These are phyloP conservation scores for Boletus sp. DNA, from an alignment of 768 basidiomycete genomes.

Conservation along the genomic window DNA sequence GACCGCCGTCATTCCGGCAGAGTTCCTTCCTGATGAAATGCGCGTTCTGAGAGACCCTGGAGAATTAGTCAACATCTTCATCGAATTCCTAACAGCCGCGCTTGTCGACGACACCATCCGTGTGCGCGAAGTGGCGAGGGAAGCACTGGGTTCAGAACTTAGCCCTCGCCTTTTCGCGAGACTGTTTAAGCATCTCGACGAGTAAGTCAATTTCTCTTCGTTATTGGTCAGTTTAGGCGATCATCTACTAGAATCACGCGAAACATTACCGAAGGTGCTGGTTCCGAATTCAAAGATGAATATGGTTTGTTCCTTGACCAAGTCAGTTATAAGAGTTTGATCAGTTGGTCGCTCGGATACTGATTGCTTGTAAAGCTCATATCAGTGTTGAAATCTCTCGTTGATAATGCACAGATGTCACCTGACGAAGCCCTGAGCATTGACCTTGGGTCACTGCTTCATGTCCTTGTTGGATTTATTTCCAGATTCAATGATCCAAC, in stretches of 20 bases:
- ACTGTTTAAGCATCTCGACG: constrained; percentile 69
- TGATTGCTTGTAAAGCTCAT: constrained; percentile 53
- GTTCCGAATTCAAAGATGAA: constrained; percentile 39
- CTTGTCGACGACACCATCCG: constrained; percentile 61
- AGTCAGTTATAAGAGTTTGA: constrained; percentile 36
- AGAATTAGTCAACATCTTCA: constrained; percentile 61
- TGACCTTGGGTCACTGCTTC: constrained; percentile 60
- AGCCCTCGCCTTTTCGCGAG: constrained; percentile 65
- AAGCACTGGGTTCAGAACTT: constrained; percentile 79
- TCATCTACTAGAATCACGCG: constrained; percentile 44
- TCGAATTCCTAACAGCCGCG: constrained; percentile 65
- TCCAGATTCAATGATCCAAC: constrained; percentile 54
- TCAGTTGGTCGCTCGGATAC: background rate
- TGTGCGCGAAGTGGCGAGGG: constrained; percentile 76
- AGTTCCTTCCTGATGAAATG: constrained; percentile 68
- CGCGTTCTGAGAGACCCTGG: constrained; percentile 60
- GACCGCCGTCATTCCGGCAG: constrained; percentile 50
- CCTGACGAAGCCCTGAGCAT: constrained; percentile 61
- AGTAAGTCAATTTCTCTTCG: constrained; percentile 45
- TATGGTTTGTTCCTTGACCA: constrained; percentile 67
- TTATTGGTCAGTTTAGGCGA: background rate
- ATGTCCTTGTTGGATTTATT: constrained; percentile 62
- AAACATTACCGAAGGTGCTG: constrained; percentile 47
- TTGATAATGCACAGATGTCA: constrained; percentile 65
- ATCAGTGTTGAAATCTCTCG: constrained; percentile 69